Conservation (phyloP, 352 stramenopile species). For the Globisporangium megalacanthum region DNA sequence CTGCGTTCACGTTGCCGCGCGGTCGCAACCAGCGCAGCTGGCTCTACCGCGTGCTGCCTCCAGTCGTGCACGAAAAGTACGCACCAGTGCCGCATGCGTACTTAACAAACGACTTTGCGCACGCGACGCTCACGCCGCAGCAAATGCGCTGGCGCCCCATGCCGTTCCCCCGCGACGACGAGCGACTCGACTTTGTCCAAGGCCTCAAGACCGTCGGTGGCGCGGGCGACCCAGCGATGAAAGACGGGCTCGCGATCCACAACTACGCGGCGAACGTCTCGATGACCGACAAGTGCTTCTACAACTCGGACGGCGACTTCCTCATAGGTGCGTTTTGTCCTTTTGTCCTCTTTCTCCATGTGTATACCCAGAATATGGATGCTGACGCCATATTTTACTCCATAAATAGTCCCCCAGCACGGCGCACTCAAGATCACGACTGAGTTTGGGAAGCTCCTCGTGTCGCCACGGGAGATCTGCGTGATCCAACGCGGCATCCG, state of each 20-base stretch:
- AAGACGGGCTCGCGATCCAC: constrained; percentile 92
- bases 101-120: constrained; percentile 65
- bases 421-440: constrained; percentile 90
- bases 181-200: constrained; percentile 84
- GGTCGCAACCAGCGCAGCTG: constrained; percentile 88
- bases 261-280: constrained; percentile 89
- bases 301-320: constrained; percentile 97
- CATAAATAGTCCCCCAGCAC: constrained; percentile 81
- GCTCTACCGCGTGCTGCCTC: constrained; percentile 92
- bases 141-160: constrained; percentile 92
- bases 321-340: constrained; percentile 69
- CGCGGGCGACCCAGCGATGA: constrained; percentile 85
- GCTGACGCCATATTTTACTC: not conserved
- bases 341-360: not conserved
- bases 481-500: constrained; percentile 94
- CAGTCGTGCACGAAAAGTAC: constrained; percentile 77
- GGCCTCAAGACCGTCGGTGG: constrained; percentile 85
- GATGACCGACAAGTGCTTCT: constrained; percentile 90
- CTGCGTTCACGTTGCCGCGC: constrained; percentile 93
- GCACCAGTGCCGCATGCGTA: constrained; percentile 33
- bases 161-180: constrained; percentile 44
- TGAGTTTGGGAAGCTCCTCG: constrained; percentile 88
- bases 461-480: constrained; percentile 89
- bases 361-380: not conserved
- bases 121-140: constrained; percentile 79